Evolutionary conservation across 2,329 filamentous ascomycete species (phyloP), one percentile per base, ranked within the genome.

Genomic region (Leptographium flavum): DNA sequence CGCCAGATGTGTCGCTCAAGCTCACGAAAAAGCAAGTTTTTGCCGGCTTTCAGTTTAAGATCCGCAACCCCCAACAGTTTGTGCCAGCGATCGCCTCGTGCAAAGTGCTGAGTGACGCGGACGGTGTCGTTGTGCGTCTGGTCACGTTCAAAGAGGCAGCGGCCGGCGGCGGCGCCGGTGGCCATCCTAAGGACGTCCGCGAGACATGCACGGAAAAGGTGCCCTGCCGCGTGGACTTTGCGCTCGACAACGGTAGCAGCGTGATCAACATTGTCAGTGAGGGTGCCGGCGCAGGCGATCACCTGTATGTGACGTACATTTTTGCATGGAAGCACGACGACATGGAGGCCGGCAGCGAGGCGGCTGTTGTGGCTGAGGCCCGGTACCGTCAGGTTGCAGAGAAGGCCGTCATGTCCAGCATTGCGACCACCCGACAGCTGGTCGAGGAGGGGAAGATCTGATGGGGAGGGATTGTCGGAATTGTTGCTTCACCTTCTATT

Each of bases 1-100:
- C 57, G 11, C 27, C 51, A n/a, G 56, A 55, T 35, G 50, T 50
- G 11, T 22, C 47, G 13, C 59, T 57, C 0, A 35, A 50, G 11
- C 53, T 63, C 6, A 56, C 54, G 1, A 50, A 54, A 28, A 19
- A 53, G 4, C 59, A 62, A 35, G 50, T 60, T 30, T 62, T 58
- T 56, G 53, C 54, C 11, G 60, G 56, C 21, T 54, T 63, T 13
- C 51, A 59, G 55, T 54, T 56, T 51, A 62, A 63, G 47, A 54
- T 60, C 25, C 56, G 55, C 5, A 47, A 41, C n/a, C 57, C 60
- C 14, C 50, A 56, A 39, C 58, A 61, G 17, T 63, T 63, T 43
- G 60, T 62, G 14, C 55, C 59, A 1, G 54, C 57, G 15, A 61
- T 63, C 48, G 52, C 43, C 8, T 36, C 44, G 30, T 58, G 55